Percentiles rank a stretch among this genome's conserved stretches.
These are phyloP conservation scores for Hericium alpestre DNA, from an alignment of 768 basidiomycete genomes.

Conservation along the genomic window DNA sequence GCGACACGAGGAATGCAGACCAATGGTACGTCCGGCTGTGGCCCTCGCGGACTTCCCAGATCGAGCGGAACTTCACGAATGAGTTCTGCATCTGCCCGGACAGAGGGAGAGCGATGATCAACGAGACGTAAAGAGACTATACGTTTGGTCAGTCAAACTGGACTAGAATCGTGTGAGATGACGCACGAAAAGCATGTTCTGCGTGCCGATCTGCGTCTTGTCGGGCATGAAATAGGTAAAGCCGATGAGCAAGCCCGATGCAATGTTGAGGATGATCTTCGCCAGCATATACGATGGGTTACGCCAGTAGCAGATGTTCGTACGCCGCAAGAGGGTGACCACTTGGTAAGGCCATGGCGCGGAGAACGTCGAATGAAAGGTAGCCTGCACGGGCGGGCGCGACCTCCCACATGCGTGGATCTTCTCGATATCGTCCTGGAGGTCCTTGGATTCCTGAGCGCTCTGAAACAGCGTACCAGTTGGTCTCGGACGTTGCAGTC, in stretches of 20 bases:
- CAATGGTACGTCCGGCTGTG: conserved; percentile 33
- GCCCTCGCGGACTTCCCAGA: conserved; percentile 32
- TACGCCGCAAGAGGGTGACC: conserved; percentile 22
- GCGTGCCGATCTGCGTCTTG: conserved; percentile 28
- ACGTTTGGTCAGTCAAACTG: background rate
- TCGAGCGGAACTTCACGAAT: conserved; percentile 27
- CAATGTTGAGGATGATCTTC: conserved; percentile 27
- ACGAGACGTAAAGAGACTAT: conserved; percentile 25
- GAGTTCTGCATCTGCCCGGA: conserved; percentile 32
- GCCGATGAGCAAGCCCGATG: conserved; percentile 27
- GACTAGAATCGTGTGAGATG: background rate
- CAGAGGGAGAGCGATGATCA: conserved; percentile 24
- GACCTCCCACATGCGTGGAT: conserved; percentile 29
- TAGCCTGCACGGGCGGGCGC: conserved; percentile 15
- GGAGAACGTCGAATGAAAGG: conserved; percentile 23
- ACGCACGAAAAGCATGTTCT: conserved; percentile 34
- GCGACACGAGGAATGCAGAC: conserved; percentile 25
- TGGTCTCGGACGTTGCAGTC: conserved; percentile 28
- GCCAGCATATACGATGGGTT: conserved; percentile 30
- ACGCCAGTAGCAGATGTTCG: conserved; percentile 26
- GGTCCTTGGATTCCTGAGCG: conserved; percentile 27
- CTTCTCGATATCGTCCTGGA: conserved; percentile 31
- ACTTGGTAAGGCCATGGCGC: conserved; percentile 31
- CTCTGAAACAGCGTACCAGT: conserved; percentile 41
- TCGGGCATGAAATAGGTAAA: conserved; percentile 31